phyloP scores from a whole-genome alignment of 495 filamentous ascomycete species.

The Astrocystis sublimbata region DNA sequence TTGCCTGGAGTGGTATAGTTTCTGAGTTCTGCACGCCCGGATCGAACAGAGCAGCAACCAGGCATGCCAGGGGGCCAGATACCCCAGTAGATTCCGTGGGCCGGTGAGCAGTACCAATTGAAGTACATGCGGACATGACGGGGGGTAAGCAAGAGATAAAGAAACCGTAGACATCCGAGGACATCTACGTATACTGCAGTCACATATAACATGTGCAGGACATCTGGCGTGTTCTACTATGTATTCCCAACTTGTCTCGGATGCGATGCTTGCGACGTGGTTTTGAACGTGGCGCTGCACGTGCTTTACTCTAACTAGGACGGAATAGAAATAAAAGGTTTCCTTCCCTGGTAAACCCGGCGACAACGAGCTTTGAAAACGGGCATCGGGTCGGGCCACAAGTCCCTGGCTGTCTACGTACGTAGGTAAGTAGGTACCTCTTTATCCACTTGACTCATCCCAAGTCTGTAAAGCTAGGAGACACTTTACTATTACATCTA shows the following conservation, averaged over 20 bases:
- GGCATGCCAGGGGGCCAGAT: too few species aligned
- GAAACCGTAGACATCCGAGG: neutral
- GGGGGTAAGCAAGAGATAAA: neutral
- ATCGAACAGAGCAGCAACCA: neutral
- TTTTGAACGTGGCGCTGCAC: neutral
- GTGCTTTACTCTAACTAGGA: too few species aligned
- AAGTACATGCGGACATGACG: too few species aligned
- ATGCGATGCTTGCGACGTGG: neutral
- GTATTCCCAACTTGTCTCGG: constrained; percentile 6
- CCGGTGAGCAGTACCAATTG: too few species aligned
- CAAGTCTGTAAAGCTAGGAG: neutral
- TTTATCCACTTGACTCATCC: neutral
- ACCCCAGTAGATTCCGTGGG: too few species aligned
- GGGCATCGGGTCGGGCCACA: neutral
- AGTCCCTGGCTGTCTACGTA: too few species aligned
- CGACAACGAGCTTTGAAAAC: neutral
- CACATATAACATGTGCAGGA: neutral
- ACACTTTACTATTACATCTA: neutral
- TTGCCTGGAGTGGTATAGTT: neutral
- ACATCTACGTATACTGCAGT: neutral
- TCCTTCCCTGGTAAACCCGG: neutral
- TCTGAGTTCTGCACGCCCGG: neutral
- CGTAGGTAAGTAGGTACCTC: too few species aligned
- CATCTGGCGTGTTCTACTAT: constrained; percentile 6
- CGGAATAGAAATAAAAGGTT: neutral